These are phyloP conservation scores for Mortierella sp. DNA, from an alignment of 371 early-diverging fungal genomes.

Conservation along the genomic window DNA sequence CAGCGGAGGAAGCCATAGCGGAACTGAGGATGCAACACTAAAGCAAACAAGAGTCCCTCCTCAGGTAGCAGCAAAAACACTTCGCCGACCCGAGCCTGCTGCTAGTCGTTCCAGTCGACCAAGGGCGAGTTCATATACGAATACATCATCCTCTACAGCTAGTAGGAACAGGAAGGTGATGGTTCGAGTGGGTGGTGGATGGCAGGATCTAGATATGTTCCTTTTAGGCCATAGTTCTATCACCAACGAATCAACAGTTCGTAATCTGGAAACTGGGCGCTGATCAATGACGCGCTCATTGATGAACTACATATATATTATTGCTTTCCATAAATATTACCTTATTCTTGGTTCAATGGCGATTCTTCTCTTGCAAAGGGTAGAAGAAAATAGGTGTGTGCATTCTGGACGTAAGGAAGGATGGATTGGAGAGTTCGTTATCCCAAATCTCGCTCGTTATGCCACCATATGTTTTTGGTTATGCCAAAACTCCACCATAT, in stretches of 20 bases:
- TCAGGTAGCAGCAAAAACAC: not conserved
- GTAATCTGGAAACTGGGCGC: conserved; percentile 13
- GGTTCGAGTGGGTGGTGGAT: conserved; percentile 74
- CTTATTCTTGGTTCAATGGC: not conserved
- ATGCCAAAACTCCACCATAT: too few relatives aligned
- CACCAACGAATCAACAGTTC: conserved; percentile 56
- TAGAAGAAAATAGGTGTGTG: too few relatives aligned
- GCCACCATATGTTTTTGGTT: too few relatives aligned
- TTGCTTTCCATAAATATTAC: not conserved
- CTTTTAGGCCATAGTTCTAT: conserved; percentile 67
- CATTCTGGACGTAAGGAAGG: too few relatives aligned
- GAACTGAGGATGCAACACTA: conserved; percentile 20
- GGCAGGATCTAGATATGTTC: conserved; percentile 75
- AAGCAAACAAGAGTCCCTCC: conserved; percentile 8
- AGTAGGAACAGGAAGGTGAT: conserved; percentile 63
- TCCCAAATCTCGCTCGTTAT: too few relatives aligned
- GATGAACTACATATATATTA: not conserved
- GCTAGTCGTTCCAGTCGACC: conserved; percentile 20
- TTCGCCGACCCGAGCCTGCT: conserved; percentile 37
- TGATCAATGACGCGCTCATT: too few relatives aligned
- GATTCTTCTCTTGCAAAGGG: not conserved
- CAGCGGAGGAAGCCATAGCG: conserved; percentile 41
- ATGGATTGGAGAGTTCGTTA: too few relatives aligned
- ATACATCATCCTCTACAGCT: not conserved
- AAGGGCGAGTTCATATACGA: conserved; percentile 18